These are phyloP conservation scores for Pichia sp. DNA, from an alignment of 1,139 yeast genomes.

Conservation along the genomic window DNA sequence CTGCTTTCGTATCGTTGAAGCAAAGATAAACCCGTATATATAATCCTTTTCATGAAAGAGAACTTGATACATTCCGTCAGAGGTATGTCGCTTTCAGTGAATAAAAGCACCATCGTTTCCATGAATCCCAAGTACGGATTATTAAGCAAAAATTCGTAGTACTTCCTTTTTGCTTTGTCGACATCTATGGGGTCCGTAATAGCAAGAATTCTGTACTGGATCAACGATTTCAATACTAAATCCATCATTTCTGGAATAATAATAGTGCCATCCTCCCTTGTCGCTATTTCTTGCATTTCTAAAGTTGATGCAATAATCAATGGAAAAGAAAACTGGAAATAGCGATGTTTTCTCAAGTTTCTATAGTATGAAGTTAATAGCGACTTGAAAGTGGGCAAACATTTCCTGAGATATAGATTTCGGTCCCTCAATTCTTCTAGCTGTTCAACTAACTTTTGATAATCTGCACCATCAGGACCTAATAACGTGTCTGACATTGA, in stretches of 20 bases:
- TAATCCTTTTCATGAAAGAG: constrained; percentile 23
- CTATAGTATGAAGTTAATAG: background rate
- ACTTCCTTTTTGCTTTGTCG: constrained; percentile 11
- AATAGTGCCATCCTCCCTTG: constrained; percentile 39
- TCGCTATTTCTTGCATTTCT: constrained; percentile 51
- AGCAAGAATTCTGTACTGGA: constrained; percentile 33
- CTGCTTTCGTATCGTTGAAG: constrained; percentile 19
- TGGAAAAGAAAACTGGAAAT: constrained; percentile 21
- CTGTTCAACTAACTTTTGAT: constrained; percentile 20
- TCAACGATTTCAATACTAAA: constrained; percentile 38
- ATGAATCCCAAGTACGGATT: constrained; percentile 35
- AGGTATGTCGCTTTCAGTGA: constrained; percentile 46
- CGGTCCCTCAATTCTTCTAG: constrained; percentile 14
- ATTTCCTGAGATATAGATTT: constrained; percentile 17
- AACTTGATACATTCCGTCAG: constrained; percentile 24
- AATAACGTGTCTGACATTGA: constrained; percentile 21
- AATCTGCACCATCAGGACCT: constrained; percentile 12
- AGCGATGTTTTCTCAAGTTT: constrained; percentile 15
- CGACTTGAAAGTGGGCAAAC: constrained; percentile 4
- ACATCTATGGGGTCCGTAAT: constrained; percentile 22
- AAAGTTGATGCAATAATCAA: constrained; percentile 51
- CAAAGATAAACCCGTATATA: constrained; percentile 22
- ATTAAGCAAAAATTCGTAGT: constrained; percentile 11
- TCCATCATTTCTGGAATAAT: constrained; percentile 21
- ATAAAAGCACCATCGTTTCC: constrained; percentile 39